Evolutionary conservation across 345 rosid species (phyloP), one percentile per base, ranked within the genome.

Genomic region (Raphanus sativus): DNA sequence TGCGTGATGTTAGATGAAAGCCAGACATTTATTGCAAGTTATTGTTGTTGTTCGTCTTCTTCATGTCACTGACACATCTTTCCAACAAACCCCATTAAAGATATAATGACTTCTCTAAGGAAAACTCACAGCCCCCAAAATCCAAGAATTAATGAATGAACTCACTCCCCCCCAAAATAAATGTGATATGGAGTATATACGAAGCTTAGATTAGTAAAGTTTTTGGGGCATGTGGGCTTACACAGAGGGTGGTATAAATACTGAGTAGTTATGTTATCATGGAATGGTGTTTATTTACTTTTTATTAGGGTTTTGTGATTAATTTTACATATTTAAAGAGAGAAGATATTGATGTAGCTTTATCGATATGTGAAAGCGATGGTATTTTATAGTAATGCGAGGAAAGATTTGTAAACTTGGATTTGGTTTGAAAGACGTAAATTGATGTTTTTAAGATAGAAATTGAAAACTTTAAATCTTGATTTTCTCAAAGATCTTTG

Each of bases 211-310:
- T n/a, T 40, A 68, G 83, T 77, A 75, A 78, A 81, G 83, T 81
- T 79, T 78, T 80, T 77, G 55, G 17, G 68, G 81, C 88, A 89
- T 89, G 90, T 89, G 92, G 86, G 83, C 75, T 77, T 83, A 84
- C 73, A 50, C 34, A 60, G 26, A 48, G 73, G 65, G 82, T 73
- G 86, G 67, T 83, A 85, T 88, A 86, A 81, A 88, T 85, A 87
- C 61, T 74, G n/a, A n/a, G 86, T 79, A 85, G 87, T 85, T 94
- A 83, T 85, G 93, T 90, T 84, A 87, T 85, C 88, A 87, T 87
- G 71, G 70, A 42, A 74, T 69, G 40, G 1, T 68, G 21, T 55
- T 62, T 13, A 9, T 62, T 3, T 52, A 0, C 36, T 33, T 10
- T 73, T 67, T 52, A 15, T 15, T 36, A 9, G 40, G 60, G 45